Conservation (phyloP, 352 stramenopile genomes). For the Discostella stelligera region DNA sequence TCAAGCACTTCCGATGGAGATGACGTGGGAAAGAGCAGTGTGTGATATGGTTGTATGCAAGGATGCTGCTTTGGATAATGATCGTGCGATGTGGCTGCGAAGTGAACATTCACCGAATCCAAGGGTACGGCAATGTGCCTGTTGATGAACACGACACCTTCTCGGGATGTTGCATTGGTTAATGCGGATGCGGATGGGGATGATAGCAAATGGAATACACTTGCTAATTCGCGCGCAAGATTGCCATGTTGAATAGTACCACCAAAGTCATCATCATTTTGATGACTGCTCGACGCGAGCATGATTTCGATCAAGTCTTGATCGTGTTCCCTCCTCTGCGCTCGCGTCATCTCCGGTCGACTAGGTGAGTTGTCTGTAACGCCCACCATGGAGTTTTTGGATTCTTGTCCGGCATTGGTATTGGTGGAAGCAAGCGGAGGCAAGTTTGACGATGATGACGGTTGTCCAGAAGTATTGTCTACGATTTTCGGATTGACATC, state of each 20-base stretch:
- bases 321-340: constrained; percentile 52
- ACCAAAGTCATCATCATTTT: constrained; percentile 4
- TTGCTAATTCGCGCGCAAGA: constrained; percentile 66
- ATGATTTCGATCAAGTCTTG: constrained; percentile 77
- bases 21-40: constrained; percentile 73
- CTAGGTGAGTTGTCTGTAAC: neutral
- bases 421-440: constrained; percentile 1
- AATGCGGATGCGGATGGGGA: constrained; percentile 30
- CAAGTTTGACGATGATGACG: constrained; percentile 11
- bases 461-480: neutral
- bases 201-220: constrained; percentile 70
- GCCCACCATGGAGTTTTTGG: constrained; percentile 13
- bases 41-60: constrained; percentile 68
- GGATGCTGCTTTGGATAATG: neutral
- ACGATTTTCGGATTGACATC: constrained; percentile 6
- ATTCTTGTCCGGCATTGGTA: constrained; percentile 12
- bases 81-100: neutral
- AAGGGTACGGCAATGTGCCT: constrained; percentile 74
- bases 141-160: constrained; percentile 76
- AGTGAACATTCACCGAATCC: constrained; percentile 31
- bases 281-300: constrained; percentile 47
- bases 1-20: constrained; percentile 65
- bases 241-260: constrained; percentile 46
- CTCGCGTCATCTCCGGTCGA: constrained; percentile 22
- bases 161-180: constrained; percentile 26